phyloP scores from a whole-genome alignment of 495 filamentous ascomycete genomes.

The Penicillium daleae region DNA sequence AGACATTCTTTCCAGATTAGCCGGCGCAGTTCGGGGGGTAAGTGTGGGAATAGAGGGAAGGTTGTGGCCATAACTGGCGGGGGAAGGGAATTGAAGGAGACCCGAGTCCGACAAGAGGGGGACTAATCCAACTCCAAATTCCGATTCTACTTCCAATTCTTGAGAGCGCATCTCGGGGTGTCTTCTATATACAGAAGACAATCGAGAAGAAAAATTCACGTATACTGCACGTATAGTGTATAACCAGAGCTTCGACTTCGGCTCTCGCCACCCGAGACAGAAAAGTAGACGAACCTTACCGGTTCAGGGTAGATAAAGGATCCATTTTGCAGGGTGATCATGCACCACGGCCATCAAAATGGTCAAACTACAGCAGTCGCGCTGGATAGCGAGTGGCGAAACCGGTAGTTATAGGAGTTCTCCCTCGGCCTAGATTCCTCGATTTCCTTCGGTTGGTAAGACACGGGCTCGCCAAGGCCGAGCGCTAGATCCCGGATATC shows the following conservation, averaged over 20 bases:
- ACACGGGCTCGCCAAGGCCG: neutral
- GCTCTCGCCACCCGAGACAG: neutral
- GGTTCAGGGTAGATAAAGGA: neutral
- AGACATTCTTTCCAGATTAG: conserved; percentile 12
- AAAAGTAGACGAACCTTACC: neutral
- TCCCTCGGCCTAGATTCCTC: neutral
- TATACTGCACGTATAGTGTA: neutral
- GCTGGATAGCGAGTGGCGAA: neutral
- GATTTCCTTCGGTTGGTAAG: neutral
- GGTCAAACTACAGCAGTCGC: neutral
- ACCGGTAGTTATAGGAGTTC: neutral
- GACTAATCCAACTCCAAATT: neutral
- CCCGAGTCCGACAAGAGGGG: neutral
- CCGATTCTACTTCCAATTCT: too few species aligned
- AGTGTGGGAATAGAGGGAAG: neutral
- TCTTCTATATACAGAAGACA: neutral
- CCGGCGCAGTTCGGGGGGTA: conserved; percentile 1
- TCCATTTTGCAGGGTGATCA: neutral
- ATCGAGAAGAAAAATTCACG: neutral
- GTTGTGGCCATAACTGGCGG: neutral
- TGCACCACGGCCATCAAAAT: neutral
- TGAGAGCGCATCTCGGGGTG: neutral
- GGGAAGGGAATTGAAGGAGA: neutral
- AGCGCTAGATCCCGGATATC: neutral
- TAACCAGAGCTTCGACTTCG: neutral